phyloP scores from a whole-genome alignment of 768 basidiomycete genomes.

The Suillus cothurnatus region DNA sequence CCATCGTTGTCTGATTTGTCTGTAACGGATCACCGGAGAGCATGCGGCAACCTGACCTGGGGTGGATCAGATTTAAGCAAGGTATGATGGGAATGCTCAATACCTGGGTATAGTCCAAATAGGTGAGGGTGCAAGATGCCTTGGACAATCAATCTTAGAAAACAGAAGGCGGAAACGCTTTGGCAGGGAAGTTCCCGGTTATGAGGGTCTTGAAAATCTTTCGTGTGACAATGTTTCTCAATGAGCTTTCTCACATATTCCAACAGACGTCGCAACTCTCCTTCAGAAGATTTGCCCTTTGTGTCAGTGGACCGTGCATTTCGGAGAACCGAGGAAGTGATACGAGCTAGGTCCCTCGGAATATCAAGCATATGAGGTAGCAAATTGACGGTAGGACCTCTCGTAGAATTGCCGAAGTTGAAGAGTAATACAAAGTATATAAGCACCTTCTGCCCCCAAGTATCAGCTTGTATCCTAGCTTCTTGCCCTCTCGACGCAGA shows the following conservation, averaged over 20 bases:
- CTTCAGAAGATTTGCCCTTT: constrained; percentile 33
- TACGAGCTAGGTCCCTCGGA: constrained; percentile 73
- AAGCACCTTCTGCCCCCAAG: too few species aligned
- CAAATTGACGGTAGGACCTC: too few species aligned
- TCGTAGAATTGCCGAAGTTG: too few species aligned
- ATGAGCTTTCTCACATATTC: constrained; percentile 71
- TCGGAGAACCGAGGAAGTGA: constrained; percentile 77
- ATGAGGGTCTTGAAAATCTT: constrained; percentile 41
- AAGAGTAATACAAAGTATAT: too few species aligned
- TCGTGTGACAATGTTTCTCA: constrained; percentile 59
- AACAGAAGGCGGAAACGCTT: constrained; percentile 87
- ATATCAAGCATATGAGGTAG: constrained; percentile 78
- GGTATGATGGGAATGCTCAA: not conserved
- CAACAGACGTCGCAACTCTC: constrained; percentile 71
- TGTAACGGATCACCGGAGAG: not conserved
- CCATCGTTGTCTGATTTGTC: constrained; percentile 39
- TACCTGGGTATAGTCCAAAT: constrained; percentile 78
- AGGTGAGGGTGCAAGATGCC: constrained; percentile 88
- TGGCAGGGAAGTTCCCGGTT: constrained; percentile 70
- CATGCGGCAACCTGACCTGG: constrained; percentile 58
- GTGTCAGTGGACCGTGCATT: constrained; percentile 49
- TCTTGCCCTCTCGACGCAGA: too few species aligned
- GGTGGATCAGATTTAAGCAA: constrained; percentile 15
- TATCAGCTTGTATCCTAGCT: too few species aligned
- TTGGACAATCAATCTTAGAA: constrained; percentile 87